Evolutionary conservation across 2,329 filamentous ascomycete genomes (phyloP).

Genomic region (Pseudopithomyces chartarum): DNA sequence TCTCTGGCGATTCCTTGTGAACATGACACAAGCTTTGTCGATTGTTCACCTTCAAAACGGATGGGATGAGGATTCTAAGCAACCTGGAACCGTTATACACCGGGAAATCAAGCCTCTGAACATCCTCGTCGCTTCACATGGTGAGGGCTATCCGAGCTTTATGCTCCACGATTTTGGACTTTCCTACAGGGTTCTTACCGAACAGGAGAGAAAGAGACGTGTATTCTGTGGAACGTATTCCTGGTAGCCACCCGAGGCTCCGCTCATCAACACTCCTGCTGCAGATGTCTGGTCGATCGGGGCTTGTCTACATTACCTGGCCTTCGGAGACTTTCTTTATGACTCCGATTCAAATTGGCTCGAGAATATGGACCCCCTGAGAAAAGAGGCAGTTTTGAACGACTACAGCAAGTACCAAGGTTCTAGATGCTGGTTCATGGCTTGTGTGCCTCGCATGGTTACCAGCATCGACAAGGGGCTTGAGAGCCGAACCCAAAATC

Average conservation of each 20-base stretch:
- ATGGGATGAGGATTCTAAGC: not conserved
- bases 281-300: constrained; percentile 41
- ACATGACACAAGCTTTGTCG: constrained; percentile 33
- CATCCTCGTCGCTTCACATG: constrained; percentile 27
- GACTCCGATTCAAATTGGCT: constrained; percentile 1
- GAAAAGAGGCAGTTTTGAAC: not conserved
- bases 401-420: no score
- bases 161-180: constrained; percentile 32
- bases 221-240: constrained; percentile 22
- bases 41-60: constrained; percentile 28
- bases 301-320: constrained; percentile 37
- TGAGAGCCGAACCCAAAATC: not conserved
- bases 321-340: constrained; percentile 23
- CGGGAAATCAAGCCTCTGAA: constrained; percentile 39
- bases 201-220: not conserved
- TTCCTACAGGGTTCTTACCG: not conserved
- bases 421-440: not conserved
- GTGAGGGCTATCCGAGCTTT: constrained; percentile 31
- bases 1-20: constrained; percentile 35
- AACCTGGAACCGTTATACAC: constrained; percentile 16
- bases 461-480: not conserved
- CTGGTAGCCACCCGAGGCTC: constrained; percentile 39
- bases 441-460: not conserved
- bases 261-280: constrained; percentile 27
- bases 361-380: not conserved